Conservation (phyloP, 495 filamentous ascomycete species). For the Stereocaulon alpinum region DNA sequence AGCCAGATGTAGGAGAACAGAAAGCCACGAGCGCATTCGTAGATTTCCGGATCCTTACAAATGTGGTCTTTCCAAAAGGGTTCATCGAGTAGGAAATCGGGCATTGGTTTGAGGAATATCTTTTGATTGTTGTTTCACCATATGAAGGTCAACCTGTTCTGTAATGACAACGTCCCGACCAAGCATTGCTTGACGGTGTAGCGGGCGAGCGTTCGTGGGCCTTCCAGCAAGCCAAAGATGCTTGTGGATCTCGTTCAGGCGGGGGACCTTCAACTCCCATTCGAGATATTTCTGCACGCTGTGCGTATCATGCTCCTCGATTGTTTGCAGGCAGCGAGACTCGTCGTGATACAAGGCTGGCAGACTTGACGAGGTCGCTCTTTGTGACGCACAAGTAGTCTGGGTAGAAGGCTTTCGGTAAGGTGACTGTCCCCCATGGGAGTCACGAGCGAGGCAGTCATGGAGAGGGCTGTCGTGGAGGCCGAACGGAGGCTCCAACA, state of each 20-base stretch:
- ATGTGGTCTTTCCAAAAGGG: conserved; percentile 5
- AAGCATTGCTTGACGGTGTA: conserved; percentile 38
- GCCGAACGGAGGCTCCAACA: too few species aligned
- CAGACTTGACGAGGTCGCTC: not conserved
- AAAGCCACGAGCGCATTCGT: conserved; percentile 10
- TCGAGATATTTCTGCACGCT: not conserved
- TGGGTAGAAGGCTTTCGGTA: too few species aligned
- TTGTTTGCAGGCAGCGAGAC: not conserved
- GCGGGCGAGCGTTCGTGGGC: conserved; percentile 36
- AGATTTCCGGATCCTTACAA: not conserved
- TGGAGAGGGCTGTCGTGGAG: too few species aligned
- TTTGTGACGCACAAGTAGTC: too few species aligned
- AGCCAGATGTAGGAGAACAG: conserved; percentile 15
- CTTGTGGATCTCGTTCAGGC: conserved; percentile 28
- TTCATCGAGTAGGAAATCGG: conserved; percentile 7
- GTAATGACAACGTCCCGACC: conserved; percentile 32
- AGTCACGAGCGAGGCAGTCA: too few species aligned
- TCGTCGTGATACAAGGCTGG: not conserved
- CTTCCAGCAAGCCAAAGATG: conserved; percentile 42
- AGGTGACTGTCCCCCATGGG: too few species aligned
- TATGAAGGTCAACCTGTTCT: conserved; percentile 34
- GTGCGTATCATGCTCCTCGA: not conserved
- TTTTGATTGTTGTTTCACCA: not conserved
- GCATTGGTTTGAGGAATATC: conserved; percentile 15
- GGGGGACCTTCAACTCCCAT: conserved; percentile 1